Evolutionary conservation across 2,329 filamentous ascomycete genomes (phyloP), one percentile per base, ranked within the genome.

Genomic region (Monosporascus sp.): DNA sequence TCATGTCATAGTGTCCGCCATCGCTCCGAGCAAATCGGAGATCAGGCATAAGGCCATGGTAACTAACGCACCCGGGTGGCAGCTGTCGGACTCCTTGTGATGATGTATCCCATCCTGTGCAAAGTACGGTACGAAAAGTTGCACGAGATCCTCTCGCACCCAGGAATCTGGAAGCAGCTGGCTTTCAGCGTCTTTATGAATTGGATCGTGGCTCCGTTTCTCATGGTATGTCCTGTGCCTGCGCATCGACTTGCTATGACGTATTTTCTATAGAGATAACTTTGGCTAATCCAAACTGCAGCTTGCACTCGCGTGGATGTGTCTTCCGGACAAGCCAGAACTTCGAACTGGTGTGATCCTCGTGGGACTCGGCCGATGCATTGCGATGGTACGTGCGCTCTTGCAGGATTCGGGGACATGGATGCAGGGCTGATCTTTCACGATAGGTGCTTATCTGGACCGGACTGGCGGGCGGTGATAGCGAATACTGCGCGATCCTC

Each of bases 31-130:
- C 17, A 3, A 41, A 20, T 11, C 17, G 18, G 38, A 24, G 22
- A 20, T 8, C 42, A 24, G 17, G 20, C 14, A 27, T 17, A 20
- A 24, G 15, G 20, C 14, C 5, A 41, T 18, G 17, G 42, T 31
- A 27, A 15, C 42, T 11, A 15, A 17, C 24, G 5, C 14, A 27
- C 6, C 22, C 11, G 24, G 24, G 15, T 37, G 24, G 7, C 55
- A 89, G 89, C 90, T 0, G 74, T 95, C 47, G 90, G 90, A 0
- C 72, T 96, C 1, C 77, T 96, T 1, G 84, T 95, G 42, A 96
- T 96, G 90, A 96, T 96, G 89, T 96, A 94, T 64, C 91, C 90
- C 0, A 95, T 96, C 54, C 74, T 96, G 0, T 95, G 89, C 78
- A 94, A 94, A 68, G 87, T 95, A 6, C 83, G 83, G 41, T 94